phyloP scores from a whole-genome alignment of 768 basidiomycete genomes.

The Russula abietina region DNA sequence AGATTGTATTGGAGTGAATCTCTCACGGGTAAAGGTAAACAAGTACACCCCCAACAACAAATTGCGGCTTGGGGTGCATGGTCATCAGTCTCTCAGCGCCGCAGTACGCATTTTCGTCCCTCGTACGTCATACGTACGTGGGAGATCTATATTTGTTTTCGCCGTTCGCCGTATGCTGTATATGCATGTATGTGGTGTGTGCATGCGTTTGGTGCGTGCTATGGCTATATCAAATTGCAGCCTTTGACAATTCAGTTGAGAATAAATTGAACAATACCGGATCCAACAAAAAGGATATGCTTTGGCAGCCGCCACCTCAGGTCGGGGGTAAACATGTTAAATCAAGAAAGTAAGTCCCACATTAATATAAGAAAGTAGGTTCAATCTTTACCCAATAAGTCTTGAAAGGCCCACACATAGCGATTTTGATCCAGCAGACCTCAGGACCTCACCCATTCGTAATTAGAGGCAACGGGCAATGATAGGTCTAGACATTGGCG shows the following conservation, averaged over 20 bases:
- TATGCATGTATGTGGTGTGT: background rate
- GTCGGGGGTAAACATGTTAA: background rate
- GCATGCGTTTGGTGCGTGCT: background rate
- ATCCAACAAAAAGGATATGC: background rate
- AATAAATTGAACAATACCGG: constrained; percentile 6
- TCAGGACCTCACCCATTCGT: background rate
- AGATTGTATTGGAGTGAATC: background rate
- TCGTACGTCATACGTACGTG: constrained; percentile 17
- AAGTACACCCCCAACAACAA: constrained; percentile 2
- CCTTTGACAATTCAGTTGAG: constrained; percentile 1
- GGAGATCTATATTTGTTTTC: background rate
- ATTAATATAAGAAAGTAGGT: constrained; percentile 18
- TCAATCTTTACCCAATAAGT: constrained; percentile 18
- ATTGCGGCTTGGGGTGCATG: background rate
- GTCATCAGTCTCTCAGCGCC: background rate
- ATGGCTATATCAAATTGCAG: constrained; percentile 8
- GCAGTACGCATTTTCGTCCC: constrained; percentile 1
- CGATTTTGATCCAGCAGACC: background rate
- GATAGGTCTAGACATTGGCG: background rate
- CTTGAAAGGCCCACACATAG: background rate
- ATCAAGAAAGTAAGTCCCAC: constrained; percentile 19
- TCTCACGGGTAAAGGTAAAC: background rate
- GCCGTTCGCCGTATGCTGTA: constrained; percentile 1
- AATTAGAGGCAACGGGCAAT: background rate
- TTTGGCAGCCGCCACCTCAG: background rate